These are phyloP conservation scores for Suillus alpinus DNA, from an alignment of 768 basidiomycete species.

Conservation along the genomic window DNA sequence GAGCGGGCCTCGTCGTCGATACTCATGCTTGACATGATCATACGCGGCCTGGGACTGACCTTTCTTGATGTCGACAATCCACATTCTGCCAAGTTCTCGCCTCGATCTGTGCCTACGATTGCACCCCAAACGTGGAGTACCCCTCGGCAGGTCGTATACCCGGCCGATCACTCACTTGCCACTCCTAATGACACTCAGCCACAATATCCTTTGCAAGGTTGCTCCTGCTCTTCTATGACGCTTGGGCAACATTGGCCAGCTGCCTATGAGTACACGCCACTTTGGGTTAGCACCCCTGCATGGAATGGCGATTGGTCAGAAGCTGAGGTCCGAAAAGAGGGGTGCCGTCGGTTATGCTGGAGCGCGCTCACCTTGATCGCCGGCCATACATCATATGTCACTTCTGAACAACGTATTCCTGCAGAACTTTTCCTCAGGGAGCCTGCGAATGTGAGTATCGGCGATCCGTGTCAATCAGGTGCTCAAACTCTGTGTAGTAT, in stretches of 20 bases:
- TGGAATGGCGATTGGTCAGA: slow-evolving; percentile 62
- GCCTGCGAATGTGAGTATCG: slow-evolving; percentile 58
- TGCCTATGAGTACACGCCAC: slow-evolving; percentile 51
- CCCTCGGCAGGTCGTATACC: slow-evolving; percentile 6
- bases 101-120: slow-evolving; percentile 49
- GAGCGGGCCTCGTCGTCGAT: slow-evolving; percentile 56
- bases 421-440: slow-evolving; percentile 58
- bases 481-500: slow-evolving; percentile 41
- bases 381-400: slow-evolving; percentile 60
- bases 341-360: slow-evolving; percentile 73
- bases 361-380: slow-evolving; percentile 62
- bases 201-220: slow-evolving; percentile 29
- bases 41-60: slow-evolving; percentile 59
- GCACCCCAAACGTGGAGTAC: slow-evolving; percentile 9
- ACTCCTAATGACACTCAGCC: background rate
- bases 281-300: slow-evolving; percentile 63
- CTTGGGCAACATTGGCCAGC: slow-evolving; percentile 50
- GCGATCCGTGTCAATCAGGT: background rate
- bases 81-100: slow-evolving; percentile 45
- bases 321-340: slow-evolving; percentile 66
- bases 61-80: slow-evolving; percentile 58
- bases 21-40: slow-evolving; percentile 63
- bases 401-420: slow-evolving; percentile 37
- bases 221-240: slow-evolving; percentile 49
- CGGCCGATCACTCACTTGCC: background rate